Evolutionary conservation across 768 basidiomycete genomes (phyloP).

Genomic region (Pisolithus albus): DNA sequence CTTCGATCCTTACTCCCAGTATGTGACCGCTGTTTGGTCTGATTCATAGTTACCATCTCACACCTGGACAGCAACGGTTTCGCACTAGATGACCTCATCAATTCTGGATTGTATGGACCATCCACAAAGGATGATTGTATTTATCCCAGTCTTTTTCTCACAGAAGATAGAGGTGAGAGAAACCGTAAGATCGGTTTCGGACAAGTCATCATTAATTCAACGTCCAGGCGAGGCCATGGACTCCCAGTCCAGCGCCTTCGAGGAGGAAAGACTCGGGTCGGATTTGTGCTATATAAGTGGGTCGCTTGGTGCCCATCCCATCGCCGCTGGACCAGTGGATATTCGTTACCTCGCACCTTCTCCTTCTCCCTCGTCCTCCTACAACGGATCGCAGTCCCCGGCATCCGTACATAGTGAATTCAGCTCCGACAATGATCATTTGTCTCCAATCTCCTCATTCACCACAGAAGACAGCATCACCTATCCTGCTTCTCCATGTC

Average conservation of each 20-base stretch:
- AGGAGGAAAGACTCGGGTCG: slow-evolving; percentile 12
- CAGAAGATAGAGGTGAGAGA: slow-evolving; percentile 3
- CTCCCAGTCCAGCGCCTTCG: background rate
- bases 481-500: slow-evolving; percentile 3
- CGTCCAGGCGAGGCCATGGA: background rate
- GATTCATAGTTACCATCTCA: no score
- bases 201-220: slow-evolving; percentile 11
- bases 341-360: background rate
- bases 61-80: no score
- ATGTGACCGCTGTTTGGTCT: no score
- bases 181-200: background rate
- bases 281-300: slow-evolving; percentile 6
- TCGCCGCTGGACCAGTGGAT: background rate
- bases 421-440: slow-evolving; percentile 18
- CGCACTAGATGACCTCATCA: no score
- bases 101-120: no score
- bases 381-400: slow-evolving; percentile 19
- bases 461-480: slow-evolving; percentile 5
- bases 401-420: slow-evolving; percentile 8
- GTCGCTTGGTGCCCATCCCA: background rate
- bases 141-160: background rate
- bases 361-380: slow-evolving; percentile 23
- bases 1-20: no score
- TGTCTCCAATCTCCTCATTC: slow-evolving; percentile 13
- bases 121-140: no score